Base-by-base conservation (phyloP, 768 basidiomycete species). In the Russula dissimulans region DNA sequence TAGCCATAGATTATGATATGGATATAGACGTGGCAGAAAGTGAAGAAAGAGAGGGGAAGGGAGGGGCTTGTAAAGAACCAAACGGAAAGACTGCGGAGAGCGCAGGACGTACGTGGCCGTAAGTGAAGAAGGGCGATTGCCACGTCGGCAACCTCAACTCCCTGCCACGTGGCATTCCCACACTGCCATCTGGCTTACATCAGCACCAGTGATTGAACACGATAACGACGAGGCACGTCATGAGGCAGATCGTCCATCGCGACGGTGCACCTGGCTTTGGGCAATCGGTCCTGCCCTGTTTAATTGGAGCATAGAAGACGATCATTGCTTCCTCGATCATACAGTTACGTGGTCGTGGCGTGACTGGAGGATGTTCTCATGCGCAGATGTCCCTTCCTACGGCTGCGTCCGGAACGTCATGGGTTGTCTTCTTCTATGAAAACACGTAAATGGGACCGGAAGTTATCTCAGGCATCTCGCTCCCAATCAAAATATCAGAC, bases 81-180 rank as follows among this genome's bases (percentile, higher is more conserved):
- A 26, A n/a, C 43, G 38, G 18, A 34, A 32, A 10, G 54, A 56
- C 61, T 63, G 57, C 61, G 64, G 44, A 47, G 29, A 26, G 22
- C 36, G 64, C 64, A 65, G 64, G 64, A 65, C 64, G 64, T 65
- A 65, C 64, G 64, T 65, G 64, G 64, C 47, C 62, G 64, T 65
- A 64, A n/a, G 64, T 65, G 54, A 65, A 63, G 51, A 65, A 63
- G 36, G 45, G 18, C 9, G 4, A n/a, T 51, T 43, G 57, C 62
- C 64, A 65, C 64, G 64, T 46, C 17, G 5, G 36, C 42, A 17
- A 14, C 34, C 41, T 31, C 41, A 29, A 11, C n/a, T 9, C 15
- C 6, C 9, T n/a, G 36, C 48, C 38, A 60, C 59, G 53, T 60
- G 38, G 45, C 53, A 26, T 54, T 59, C 52, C 34, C 59, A 48